These are phyloP conservation scores for Solanum corneliomulleri DNA, from an alignment of 257 asterid species.

Conservation along the genomic window DNA sequence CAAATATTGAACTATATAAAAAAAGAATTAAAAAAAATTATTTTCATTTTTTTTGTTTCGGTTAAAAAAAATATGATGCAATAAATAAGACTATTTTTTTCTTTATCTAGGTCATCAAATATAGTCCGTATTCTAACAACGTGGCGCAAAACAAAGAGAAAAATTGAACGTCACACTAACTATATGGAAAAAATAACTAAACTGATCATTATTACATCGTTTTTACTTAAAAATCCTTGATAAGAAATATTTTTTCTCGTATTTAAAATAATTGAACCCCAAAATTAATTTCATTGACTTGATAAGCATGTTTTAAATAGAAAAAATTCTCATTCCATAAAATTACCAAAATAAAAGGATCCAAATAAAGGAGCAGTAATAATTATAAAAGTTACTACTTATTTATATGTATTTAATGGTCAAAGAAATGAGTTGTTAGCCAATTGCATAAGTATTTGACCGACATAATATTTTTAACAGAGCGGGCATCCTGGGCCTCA, in stretches of 20 bases:
- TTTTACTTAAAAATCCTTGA: no score
- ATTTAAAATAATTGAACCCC: no score
- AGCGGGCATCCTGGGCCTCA: conserved; percentile 78
- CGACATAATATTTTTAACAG: conserved; percentile 32
- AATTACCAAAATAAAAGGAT: neutral
- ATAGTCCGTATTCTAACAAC: neutral
- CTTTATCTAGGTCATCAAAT: no score
- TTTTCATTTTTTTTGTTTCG: no score
- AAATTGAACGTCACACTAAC: neutral
- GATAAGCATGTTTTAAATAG: neutral
- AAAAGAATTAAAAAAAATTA: no score
- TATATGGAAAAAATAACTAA: neutral
- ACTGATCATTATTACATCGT: neutral
- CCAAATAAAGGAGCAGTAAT: neutral
- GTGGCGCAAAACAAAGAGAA: no score
- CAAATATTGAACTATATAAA: no score
- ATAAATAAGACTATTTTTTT: no score
- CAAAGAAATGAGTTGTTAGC: conserved; percentile 22
- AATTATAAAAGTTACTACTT: neutral
- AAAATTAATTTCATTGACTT: neutral
- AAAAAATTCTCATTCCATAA: neutral
- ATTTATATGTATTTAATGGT: conserved; percentile 18
- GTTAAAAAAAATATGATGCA: no score
- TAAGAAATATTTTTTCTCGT: rapidly evolving
- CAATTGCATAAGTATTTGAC: conserved; percentile 28